Evolutionary conservation across 306 rosid genomes (phyloP), one percentile per base, ranked within the genome.

Genomic region (Inga leiocalycina): DNA sequence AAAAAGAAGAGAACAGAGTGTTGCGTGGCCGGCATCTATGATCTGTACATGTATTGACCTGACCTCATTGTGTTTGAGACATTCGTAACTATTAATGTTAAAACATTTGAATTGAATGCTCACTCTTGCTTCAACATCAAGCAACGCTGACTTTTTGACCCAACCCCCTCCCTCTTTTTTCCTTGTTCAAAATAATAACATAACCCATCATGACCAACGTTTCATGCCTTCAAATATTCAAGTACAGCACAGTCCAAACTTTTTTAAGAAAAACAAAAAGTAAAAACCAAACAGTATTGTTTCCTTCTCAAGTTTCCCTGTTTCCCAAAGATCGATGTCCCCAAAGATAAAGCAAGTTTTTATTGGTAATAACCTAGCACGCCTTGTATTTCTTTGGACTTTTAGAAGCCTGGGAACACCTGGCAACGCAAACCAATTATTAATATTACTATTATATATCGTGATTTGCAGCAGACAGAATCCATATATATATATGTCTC

Each of bases 101-200:
- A 39, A 51, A 16, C 57, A 14, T 54, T 54, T 27, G 59, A 64
- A 64, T 54, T 27, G 59, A 64, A 64, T 77, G 67, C 61, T 24
- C 70, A 45, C 44, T 22, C 54, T 52, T 24, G 73, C 68, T 65
- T 65, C 41, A 20, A 41, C 45, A 76, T 67, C 81, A 76, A 80
- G 81, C 74, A 88, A 72, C 81, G 15, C 37, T 27, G 43, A 43
- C 81, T 57, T 82, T 84, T 88, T 85, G 88, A 88, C 86, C 81
- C 39, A 51, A 32, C 57, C 10, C 22, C 24, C 24, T 14, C 78
- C 27, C 68, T 64, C 37, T 43, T 15, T 74, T 84, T 82, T 8
- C 45, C 16, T 9, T 3, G n/a, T 43, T 71, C 78, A 80, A 80
- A 57, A 20, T 6, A 68, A 20, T 9, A 39, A 69, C 8, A 10